Percentiles rank a stretch among this genome's conserved stretches.
phyloP scores from a whole-genome alignment of 1,284 basidiomycete species.

The Hemileia vastatrix region DNA sequence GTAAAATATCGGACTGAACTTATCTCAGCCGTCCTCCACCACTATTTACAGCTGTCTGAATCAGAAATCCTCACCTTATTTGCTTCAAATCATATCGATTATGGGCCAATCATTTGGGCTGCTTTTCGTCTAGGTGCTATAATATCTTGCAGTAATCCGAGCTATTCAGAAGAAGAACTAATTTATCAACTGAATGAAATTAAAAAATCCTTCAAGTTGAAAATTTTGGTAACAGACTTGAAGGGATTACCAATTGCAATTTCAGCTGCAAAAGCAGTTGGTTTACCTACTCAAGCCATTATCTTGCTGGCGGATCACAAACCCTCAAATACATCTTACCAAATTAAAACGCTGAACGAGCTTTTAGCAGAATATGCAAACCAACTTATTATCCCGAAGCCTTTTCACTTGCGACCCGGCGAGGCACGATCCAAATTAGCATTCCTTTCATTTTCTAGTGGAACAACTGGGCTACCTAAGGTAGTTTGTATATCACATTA shows the following conservation, averaged over 20 bases:
- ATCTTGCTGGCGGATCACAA: constrained; percentile 50
- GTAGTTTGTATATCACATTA: constrained; percentile 40
- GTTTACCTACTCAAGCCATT: constrained; percentile 53
- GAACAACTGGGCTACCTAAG: constrained; percentile 73
- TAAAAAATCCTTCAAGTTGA: constrained; percentile 50
- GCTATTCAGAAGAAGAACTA: constrained; percentile 60
- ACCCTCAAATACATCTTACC: constrained; percentile 21
- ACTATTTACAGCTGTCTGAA: constrained; percentile 1
- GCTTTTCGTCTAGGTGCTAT: constrained; percentile 61
- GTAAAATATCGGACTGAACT: neutral
- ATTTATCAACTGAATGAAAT: constrained; percentile 32
- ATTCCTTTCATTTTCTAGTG: constrained; percentile 66
- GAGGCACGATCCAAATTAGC: constrained; percentile 62
- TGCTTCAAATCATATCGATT: constrained; percentile 48
- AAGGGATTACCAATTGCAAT: constrained; percentile 51
- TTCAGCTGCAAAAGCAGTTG: constrained; percentile 51
- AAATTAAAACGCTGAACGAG: constrained; percentile 49
- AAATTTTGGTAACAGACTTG: constrained; percentile 56
- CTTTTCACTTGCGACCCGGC: constrained; percentile 53
- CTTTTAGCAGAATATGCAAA: constrained; percentile 47
- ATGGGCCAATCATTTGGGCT: constrained; percentile 63
- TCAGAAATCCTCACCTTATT: neutral
- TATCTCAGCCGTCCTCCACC: neutral
- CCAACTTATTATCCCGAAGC: constrained; percentile 48
- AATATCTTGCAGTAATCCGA: constrained; percentile 62